Conservation (phyloP, 495 filamentous ascomycete species). For the Tuber aestivum region DNA sequence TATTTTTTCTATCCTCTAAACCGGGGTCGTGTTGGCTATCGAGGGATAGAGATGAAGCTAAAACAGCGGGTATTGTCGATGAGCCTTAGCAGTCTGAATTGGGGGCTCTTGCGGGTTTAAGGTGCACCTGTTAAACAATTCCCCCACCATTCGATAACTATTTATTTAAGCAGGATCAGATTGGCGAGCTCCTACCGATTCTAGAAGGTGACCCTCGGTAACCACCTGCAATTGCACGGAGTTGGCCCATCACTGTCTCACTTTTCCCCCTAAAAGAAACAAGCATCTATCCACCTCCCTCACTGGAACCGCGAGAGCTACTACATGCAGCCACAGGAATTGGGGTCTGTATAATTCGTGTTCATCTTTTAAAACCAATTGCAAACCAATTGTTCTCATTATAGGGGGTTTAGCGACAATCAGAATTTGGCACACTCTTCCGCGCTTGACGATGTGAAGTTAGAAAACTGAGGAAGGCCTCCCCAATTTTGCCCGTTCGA, state of each 20-base stretch:
- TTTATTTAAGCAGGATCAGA: neutral
- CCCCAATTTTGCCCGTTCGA: neutral
- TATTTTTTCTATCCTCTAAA: neutral
- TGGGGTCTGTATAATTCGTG: neutral
- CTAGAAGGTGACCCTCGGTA: no score
- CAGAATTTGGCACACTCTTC: no score
- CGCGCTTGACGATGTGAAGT: neutral
- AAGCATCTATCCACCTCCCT: no score
- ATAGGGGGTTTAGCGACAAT: neutral
- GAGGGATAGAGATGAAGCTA: neutral
- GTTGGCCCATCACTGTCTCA: neutral
- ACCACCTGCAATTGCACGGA: neutral
- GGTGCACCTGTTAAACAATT: no score
- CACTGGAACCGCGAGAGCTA: no score
- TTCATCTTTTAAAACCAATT: neutral
- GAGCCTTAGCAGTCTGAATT: no score
- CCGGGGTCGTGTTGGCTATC: neutral
- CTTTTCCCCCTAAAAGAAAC: no score
- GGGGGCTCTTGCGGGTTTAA: no score
- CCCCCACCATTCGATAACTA: no score
- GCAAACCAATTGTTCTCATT: neutral
- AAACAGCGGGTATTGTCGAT: no score
- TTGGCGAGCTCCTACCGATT: neutral
- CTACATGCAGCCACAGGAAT: no score
- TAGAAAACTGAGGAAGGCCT: neutral